Evolutionary conservation across 257 asterid species (phyloP).

Genomic region (Nemophila menziesii): DNA sequence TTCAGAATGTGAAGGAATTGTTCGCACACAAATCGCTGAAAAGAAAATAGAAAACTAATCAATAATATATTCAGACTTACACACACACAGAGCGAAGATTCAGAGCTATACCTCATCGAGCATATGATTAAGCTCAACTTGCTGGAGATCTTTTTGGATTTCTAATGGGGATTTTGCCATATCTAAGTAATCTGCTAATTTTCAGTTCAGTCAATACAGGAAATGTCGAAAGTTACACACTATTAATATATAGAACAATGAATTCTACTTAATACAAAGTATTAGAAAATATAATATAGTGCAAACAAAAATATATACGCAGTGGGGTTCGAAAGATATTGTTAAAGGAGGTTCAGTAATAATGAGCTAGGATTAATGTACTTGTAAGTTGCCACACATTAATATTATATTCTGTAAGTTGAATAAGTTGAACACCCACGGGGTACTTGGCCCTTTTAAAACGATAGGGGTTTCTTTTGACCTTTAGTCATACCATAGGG

Average conservation of each 20-base stretch:
- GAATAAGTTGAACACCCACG: no score
- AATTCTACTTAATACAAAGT: background rate
- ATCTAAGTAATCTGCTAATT: background rate
- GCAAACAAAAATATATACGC: background rate
- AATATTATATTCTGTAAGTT: no score
- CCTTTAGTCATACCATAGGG: no score
- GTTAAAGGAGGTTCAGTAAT: background rate
- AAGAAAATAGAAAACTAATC: no score
- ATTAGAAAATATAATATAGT: background rate
- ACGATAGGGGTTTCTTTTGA: no score
- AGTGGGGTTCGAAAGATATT: background rate
- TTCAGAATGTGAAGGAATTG: no score
- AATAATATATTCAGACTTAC: no score
- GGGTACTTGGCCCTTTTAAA: no score
- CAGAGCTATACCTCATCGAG: background rate
- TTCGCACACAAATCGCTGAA: no score
- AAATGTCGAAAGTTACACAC: background rate
- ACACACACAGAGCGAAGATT: background rate
- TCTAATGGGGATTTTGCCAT: background rate
- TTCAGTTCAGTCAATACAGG: background rate
- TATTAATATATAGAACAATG: background rate
- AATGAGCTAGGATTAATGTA: background rate
- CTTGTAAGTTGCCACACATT: no score
- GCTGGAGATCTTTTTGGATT: background rate
- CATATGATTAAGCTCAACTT: background rate